Evolutionary conservation across 2,329 filamentous ascomycete species (phyloP), one percentile per base, ranked within the genome.

Genomic region (Diaporthe amygdali): DNA sequence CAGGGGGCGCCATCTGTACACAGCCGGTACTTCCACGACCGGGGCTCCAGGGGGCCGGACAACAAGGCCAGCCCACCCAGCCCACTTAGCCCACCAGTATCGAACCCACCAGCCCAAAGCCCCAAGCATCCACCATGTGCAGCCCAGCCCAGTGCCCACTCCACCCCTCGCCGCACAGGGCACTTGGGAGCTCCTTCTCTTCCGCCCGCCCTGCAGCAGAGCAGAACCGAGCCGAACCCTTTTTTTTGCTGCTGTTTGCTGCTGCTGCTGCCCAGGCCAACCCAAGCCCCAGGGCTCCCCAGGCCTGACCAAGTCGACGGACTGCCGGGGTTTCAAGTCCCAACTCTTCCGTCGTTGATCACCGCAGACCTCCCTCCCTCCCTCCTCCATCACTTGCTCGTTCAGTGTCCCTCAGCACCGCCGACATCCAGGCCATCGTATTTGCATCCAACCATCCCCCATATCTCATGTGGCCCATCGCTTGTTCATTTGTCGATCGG

Each of bases 1-100:
- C 71, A 71, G 64, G 71, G 69, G 71, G 49, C 69, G 34, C n/a
- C 46, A 55, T 66, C 54, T 71, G 64, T 73, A 73, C 71, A 47
- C 59, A 14, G 56, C 25, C 51, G 64, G 71, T 73, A 73, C 69
- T 66, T 64, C 8, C 30, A 37, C 44, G 44, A 64, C 59, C 27
- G 37, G 59, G 59, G 59, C 59, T 64, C 59, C 59, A 64, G 44
- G 59, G 59, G 59, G 59, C 2, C 20, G 37, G 59, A 64, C 59
- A 64, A 44, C 59, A 64, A 64, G 59, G 59, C 59, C 34, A 49
- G 59, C 59, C 59, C 59, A 64, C 59, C n/a, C 10, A 68, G 52
- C 25, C 68, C 68, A 71, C 68, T n/a, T 9, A 63, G 44, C 44
- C 44, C 59, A 64, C 59, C 59, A 64, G 59, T 44, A 64, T 64